Base-by-base conservation (phyloP, 2,329 filamentous ascomycete species). In the Cytospora piceicola region DNA sequence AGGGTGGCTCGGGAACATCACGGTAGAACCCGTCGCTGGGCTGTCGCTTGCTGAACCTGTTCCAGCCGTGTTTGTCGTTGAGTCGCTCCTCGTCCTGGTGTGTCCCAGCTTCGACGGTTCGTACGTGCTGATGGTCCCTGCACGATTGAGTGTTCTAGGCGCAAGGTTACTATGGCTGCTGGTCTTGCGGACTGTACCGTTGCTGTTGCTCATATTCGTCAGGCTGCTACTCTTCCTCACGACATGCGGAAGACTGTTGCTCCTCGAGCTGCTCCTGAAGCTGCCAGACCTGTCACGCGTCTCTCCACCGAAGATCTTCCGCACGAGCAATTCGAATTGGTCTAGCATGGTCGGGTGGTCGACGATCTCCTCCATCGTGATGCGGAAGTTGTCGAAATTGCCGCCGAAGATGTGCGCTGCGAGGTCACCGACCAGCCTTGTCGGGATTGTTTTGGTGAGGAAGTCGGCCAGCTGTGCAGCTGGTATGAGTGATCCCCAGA, bases 281-380 rank as follows among this genome's bases (percentile, higher is more conserved):
- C 49, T 62, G 27, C 64, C 46, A n/a, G 36, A 15, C 14, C 61
- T 32, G 56, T 70, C 70, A 9, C 71, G 68, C 3, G 55, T 55
- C 61, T 68, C 66, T 14, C 66, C 67, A 14, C 67, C 67, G 20
- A 68, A 68, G 15, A 69, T 62, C 61, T 73, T 74, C 36, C 71
- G 68, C 9, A 72, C 74, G 9, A 82, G 69, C 14, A 82, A 74
- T 66, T 82, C 81, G 67, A 83, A 79, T 64, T 85, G 83, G 20
- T 77, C 74, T 49, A 77, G 73, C 78, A 84, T 82, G 27, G 81
- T 84, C 7, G 83, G 81, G 67, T 83, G 73, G 15, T 80, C 75
- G n/a, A 85, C 73, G 27, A 85, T 76, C 36, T 85, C 83, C 58
- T 82, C 81, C 61, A 81, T 78, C 0, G 77, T 78, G 53, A 85